phyloP scores from a whole-genome alignment of 805 yeast genomes.

The Metschnikowia bowlesiae region DNA sequence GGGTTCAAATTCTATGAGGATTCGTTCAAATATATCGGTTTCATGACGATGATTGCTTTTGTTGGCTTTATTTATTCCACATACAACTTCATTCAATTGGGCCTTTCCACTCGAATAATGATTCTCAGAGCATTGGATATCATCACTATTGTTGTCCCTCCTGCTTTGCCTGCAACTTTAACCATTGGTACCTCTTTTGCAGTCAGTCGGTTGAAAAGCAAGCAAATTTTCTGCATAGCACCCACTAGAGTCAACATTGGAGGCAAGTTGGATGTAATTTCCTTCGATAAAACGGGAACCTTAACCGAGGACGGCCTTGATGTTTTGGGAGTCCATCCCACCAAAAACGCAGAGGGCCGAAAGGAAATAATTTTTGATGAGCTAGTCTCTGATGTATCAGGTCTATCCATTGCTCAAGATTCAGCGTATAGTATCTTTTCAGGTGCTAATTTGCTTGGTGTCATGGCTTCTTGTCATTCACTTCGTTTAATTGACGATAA shows the following conservation, averaged over 20 bases:
- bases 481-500: conserved; percentile 74
- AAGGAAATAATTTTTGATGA: conserved; percentile 35
- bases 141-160: conserved; percentile 96
- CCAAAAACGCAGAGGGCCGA: conserved; percentile 37
- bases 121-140: conserved; percentile 87
- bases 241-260: conserved; percentile 96
- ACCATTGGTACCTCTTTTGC: conserved; percentile 97
- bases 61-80: conserved; percentile 84
- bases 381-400: conserved; percentile 15
- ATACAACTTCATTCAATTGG: conserved; percentile 71
- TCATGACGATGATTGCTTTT: conserved; percentile 82
- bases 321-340: conserved; percentile 56
- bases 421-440: neutral
- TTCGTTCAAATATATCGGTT: conserved; percentile 93
- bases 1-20: conserved; percentile 92
- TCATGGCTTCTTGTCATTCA: conserved; percentile 83
- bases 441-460: conserved; percentile 23
- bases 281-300: conserved; percentile 97
- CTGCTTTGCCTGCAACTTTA: conserved; percentile 95
- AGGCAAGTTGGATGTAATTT: conserved; percentile 83
- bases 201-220: conserved; percentile 59
- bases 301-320: conserved; percentile 95
- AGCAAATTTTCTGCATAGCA: conserved; percentile 79
- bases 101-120: conserved; percentile 65
- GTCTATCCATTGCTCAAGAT: conserved; percentile 2